Evolutionary conservation across 805 yeast genomes (phyloP).

Genomic region (Dipodascus albidus): DNA sequence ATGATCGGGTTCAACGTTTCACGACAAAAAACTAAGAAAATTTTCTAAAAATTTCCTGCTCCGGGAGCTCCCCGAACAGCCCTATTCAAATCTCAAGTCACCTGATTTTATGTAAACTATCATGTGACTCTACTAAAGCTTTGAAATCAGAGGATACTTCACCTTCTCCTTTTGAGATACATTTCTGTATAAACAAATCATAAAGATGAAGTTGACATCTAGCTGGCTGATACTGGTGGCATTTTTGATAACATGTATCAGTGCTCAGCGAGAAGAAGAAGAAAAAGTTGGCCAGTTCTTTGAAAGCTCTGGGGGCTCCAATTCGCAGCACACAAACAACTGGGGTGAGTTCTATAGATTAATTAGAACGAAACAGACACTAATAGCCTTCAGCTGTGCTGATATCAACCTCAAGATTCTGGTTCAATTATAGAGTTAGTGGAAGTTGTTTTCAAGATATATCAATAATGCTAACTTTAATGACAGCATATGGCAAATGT

Average conservation of each 20-base stretch:
- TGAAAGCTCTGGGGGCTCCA: neutral
- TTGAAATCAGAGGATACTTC: no score
- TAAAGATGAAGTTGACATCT: neutral
- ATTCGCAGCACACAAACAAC: conserved; percentile 41
- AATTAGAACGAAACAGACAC: no score
- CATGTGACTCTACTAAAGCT: no score
- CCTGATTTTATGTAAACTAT: no score
- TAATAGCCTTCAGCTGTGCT: conserved; percentile 56
- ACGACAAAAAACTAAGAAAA: no score
- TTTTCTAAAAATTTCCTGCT: no score
- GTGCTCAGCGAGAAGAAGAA: neutral
- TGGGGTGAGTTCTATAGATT: conserved; percentile 41
- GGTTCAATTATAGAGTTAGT: conserved; percentile 79
- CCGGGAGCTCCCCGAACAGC: no score
- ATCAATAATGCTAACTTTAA: neutral
- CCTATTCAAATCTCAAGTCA: no score
- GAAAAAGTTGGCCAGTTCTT: neutral
- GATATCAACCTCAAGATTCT: conserved; percentile 90
- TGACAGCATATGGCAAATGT: conserved; percentile 82
- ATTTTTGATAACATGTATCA: neutral
- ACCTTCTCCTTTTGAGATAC: no score
- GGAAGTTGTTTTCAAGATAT: neutral
- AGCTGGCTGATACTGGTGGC: neutral
- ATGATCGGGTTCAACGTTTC: no score
- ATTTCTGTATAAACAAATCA: no score